Conservation (phyloP, 108 stramenopile species). For the Fragilariopsis cylindrus region DNA sequence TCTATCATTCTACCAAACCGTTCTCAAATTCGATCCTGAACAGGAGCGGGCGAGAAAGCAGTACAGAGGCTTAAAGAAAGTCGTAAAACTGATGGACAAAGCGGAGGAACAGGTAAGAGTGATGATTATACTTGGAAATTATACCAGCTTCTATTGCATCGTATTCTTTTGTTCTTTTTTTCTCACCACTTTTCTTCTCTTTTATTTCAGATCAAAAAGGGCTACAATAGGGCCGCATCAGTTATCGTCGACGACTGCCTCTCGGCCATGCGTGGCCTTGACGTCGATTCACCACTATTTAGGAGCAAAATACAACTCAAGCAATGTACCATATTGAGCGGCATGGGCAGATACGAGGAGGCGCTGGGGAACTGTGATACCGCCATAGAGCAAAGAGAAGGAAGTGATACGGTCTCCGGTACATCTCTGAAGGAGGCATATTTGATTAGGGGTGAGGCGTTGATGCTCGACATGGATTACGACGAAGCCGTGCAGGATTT, state of each 20-base stretch:
- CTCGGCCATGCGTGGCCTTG: conserved; percentile 55
- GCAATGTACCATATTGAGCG: conserved; percentile 51
- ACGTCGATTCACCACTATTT: conserved; percentile 60
- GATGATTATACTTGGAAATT: not conserved
- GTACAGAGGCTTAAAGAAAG: conserved; percentile 61
- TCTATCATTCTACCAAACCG: conserved; percentile 56
- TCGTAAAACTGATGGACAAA: conserved; percentile 50
- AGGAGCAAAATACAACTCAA: conserved; percentile 54
- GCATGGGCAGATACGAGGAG: conserved; percentile 58
- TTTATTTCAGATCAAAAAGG: conserved; percentile 41
- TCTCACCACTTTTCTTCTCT: not conserved
- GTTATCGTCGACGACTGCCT: conserved; percentile 51
- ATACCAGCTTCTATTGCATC: not conserved
- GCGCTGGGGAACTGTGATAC: conserved; percentile 50
- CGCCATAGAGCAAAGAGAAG: conserved; percentile 44
- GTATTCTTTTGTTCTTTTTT: not conserved
- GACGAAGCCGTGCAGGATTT: conserved; percentile 60
- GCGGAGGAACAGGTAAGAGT: conserved; percentile 42
- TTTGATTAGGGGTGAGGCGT: conserved; percentile 47
- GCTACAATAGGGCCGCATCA: conserved; percentile 56
- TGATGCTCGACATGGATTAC: conserved; percentile 57
- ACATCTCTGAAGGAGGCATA: conserved; percentile 47
- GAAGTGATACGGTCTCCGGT: conserved; percentile 33
- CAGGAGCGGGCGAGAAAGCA: conserved; percentile 53
- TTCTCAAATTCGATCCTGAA: conserved; percentile 63